These are phyloP conservation scores for Phlebiopsis flavidoalba DNA, from an alignment of 768 basidiomycete genomes.

Conservation along the genomic window DNA sequence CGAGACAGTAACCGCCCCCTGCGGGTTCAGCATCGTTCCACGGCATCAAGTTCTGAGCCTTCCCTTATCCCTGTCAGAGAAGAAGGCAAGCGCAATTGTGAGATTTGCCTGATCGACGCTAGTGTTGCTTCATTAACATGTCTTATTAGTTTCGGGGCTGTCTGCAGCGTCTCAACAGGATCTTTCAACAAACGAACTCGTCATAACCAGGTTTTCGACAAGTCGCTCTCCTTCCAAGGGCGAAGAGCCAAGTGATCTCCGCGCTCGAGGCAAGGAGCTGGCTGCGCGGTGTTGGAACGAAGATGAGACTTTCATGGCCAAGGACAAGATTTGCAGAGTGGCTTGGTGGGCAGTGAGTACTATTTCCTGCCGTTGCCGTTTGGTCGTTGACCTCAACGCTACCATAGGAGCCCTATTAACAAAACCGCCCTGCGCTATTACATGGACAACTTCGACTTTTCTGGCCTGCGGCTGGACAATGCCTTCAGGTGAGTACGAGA, in stretches of 20 bases:
- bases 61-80: slow-evolving; percentile 57
- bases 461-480: slow-evolving; percentile 72
- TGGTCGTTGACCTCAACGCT: background rate
- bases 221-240: slow-evolving; percentile 34
- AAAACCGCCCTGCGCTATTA: slow-evolving; percentile 73
- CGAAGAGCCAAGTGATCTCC: slow-evolving; percentile 55
- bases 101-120: slow-evolving; percentile 27
- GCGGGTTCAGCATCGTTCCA: slow-evolving; percentile 63
- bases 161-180: slow-evolving; percentile 48
- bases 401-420: slow-evolving; percentile 66
- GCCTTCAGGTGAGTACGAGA: slow-evolving; percentile 70
- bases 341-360: slow-evolving; percentile 85
- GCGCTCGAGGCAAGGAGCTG: slow-evolving; percentile 61
- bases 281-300: slow-evolving; percentile 82
- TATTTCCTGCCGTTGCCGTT: background rate
- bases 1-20: slow-evolving; percentile 41
- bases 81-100: slow-evolving; percentile 31
- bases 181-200: slow-evolving; percentile 47
- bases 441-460: slow-evolving; percentile 87
- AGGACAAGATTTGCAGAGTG: slow-evolving; percentile 96
- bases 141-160: slow-evolving; percentile 20
- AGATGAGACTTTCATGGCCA: slow-evolving; percentile 76
- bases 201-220: slow-evolving; percentile 36
- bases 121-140: background rate
- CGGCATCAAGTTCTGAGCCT: slow-evolving; percentile 80